A percentile compares a stretch with the other conserved stretches of the same genome.
Conservation (phyloP, 768 basidiomycete species). For the Mrakia hoshinonis region DNA sequence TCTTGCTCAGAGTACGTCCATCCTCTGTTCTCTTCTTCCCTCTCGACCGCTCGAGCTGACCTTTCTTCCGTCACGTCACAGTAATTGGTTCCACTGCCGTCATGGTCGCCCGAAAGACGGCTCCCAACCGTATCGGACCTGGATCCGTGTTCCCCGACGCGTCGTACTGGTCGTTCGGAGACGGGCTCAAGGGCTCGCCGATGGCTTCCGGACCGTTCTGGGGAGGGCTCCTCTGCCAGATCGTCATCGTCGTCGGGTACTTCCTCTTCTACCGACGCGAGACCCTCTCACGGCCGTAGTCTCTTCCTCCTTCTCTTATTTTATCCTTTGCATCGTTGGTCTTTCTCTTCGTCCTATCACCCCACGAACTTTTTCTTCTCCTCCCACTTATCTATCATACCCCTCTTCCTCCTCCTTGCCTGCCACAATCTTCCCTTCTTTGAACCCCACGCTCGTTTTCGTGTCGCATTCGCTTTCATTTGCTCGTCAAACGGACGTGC, state of each 20-base stretch:
- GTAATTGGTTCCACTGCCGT: slow-evolving; percentile 81
- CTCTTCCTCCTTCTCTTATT: background rate
- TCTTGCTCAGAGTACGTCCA: slow-evolving; percentile 54
- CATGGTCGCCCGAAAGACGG: slow-evolving; percentile 84
- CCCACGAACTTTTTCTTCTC: background rate
- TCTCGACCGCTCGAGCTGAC: background rate
- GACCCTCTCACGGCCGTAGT: slow-evolving; percentile 26
- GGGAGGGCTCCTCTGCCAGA: slow-evolving; percentile 29
- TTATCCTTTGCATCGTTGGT: background rate
- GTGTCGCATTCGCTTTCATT: slow-evolving; percentile 1
- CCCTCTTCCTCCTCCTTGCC: background rate
- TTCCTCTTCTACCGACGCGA: slow-evolving; percentile 31
- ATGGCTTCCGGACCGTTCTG: slow-evolving; percentile 29
- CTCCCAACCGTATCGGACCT: slow-evolving; percentile 81
- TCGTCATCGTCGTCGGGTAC: slow-evolving; percentile 30
- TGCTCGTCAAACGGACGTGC: background rate
- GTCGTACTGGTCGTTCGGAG: slow-evolving; percentile 76
- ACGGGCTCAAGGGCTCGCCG: slow-evolving; percentile 40
- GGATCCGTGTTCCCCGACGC: slow-evolving; percentile 84
- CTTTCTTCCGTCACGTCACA: background rate
- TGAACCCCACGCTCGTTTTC: background rate
- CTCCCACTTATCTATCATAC: background rate
- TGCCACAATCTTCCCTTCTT: background rate
- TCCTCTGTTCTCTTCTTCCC: background rate
- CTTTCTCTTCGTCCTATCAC: background rate